Conservation (phyloP, 768 basidiomycete species). For the Lentinus brumalis region DNA sequence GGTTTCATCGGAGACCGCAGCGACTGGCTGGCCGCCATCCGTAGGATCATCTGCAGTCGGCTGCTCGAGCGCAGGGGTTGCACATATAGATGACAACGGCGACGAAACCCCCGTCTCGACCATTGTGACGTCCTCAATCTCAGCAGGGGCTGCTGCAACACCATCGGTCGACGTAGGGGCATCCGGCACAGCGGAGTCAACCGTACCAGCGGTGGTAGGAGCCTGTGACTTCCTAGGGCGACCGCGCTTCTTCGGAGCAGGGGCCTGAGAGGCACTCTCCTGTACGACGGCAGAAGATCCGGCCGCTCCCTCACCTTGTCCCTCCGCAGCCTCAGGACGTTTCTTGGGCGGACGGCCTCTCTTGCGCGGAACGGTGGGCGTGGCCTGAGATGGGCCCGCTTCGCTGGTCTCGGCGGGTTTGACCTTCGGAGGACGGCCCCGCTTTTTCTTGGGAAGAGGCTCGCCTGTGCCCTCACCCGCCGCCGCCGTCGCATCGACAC, state of each 20-base stretch:
- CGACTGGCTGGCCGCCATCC: not conserved
- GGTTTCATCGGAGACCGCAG: not conserved
- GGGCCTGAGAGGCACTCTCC: not conserved
- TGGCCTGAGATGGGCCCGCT: not conserved
- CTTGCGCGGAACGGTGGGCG: constrained; percentile 3
- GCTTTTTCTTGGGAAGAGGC: constrained; percentile 20
- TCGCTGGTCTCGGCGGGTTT: not conserved
- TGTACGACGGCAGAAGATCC: constrained; percentile 4
- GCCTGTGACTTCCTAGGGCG: constrained; percentile 12
- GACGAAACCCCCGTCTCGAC: not conserved
- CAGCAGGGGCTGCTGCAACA: not conserved
- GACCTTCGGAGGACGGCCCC: constrained; percentile 38
- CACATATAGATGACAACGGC: not conserved
- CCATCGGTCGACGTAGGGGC: not conserved
- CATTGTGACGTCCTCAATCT: not conserved
- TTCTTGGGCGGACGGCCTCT: constrained; percentile 12
- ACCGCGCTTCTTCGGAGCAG: constrained; percentile 20
- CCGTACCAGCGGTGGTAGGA: not conserved
- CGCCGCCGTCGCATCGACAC: not conserved
- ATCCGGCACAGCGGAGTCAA: not conserved
- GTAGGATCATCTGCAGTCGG: not conserved
- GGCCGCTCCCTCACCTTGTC: not conserved
- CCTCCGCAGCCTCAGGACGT: not conserved
- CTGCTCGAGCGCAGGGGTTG: not conserved
- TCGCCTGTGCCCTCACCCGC: constrained; percentile 1